phyloP scores from a whole-genome alignment of 2,329 filamentous ascomycete species.

The Aspergillus clavatus region DNA sequence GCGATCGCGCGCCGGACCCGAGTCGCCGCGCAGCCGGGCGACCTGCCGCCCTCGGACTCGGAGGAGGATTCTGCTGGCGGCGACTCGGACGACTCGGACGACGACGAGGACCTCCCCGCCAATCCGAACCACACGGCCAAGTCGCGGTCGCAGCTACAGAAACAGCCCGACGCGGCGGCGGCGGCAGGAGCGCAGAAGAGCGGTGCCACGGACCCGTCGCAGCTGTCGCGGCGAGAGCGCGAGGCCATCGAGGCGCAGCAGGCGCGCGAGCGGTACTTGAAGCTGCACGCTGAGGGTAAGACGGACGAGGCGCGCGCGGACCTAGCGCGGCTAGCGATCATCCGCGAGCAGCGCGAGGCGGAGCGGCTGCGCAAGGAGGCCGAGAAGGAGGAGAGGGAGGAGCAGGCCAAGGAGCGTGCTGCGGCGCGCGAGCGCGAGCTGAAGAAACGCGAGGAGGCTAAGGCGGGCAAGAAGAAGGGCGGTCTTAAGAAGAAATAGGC shows the following conservation, averaged over 20 bases:
- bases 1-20: constrained; percentile 73
- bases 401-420: constrained; percentile 34
- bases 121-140: constrained; percentile 82
- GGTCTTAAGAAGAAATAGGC: constrained; percentile 16
- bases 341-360: constrained; percentile 79
- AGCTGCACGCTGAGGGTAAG: constrained; percentile 89
- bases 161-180: constrained; percentile 52
- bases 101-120: constrained; percentile 53
- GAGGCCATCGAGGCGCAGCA: constrained; percentile 82
- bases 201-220: constrained; percentile 41
- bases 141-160: constrained; percentile 64
- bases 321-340: constrained; percentile 72
- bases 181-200: constrained; percentile 27
- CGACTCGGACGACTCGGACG: constrained; percentile 31
- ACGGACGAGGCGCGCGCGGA: constrained; percentile 93
- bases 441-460: constrained; percentile 37
- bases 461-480: constrained; percentile 32
- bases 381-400: constrained; percentile 54
- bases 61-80: constrained; percentile 37
- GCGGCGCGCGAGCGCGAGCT: constrained; percentile 36
- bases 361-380: constrained; percentile 79
- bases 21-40: constrained; percentile 71
- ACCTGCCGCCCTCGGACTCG: constrained; percentile 71
- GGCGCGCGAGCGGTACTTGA: constrained; percentile 85
- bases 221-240: constrained; percentile 63